Conservation (phyloP, 2,329 filamentous ascomycete species). For the Raffaelea ambrosiae region DNA sequence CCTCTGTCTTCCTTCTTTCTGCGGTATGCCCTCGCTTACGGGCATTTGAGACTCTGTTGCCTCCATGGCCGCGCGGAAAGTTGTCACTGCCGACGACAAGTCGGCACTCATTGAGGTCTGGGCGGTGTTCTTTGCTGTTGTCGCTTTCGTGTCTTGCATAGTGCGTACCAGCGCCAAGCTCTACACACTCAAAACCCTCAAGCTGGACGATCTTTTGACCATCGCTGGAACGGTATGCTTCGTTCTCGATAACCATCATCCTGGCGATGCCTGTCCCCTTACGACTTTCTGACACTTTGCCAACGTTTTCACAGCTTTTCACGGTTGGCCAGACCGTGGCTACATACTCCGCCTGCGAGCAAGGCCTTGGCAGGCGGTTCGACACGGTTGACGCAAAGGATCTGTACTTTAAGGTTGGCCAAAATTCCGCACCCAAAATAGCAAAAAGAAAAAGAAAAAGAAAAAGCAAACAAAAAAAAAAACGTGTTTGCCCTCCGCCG, state of each 20-base stretch:
- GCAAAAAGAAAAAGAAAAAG: too few species aligned
- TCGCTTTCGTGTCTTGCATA: neutral
- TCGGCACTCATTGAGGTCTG: constrained; percentile 3
- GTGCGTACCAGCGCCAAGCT: constrained; percentile 1
- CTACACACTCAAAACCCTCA: constrained; percentile 1
- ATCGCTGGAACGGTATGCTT: constrained; percentile 2
- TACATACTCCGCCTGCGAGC: constrained; percentile 1
- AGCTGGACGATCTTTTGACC: neutral
- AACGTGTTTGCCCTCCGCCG: too few species aligned
- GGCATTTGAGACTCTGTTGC: neutral
- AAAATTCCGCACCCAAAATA: too few species aligned
- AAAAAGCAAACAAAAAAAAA: too few species aligned
- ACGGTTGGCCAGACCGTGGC: constrained; percentile 2
- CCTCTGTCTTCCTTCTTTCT: neutral
- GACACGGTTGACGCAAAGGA: neutral
- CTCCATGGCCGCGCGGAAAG: constrained; percentile 1
- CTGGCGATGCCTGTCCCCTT: too few species aligned
- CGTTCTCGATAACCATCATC: neutral
- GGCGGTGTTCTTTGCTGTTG: neutral
- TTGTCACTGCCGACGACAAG: constrained; percentile 5
- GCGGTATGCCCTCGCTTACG: neutral
- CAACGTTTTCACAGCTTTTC: neutral
- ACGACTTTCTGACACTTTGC: neutral
- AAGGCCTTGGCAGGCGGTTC: neutral
- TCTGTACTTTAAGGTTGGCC: constrained; percentile 2